Evolutionary conservation across 2,329 filamentous ascomycete genomes (phyloP), one percentile per base, ranked within the genome.

Genomic region (Drechmeria coniospora): DNA sequence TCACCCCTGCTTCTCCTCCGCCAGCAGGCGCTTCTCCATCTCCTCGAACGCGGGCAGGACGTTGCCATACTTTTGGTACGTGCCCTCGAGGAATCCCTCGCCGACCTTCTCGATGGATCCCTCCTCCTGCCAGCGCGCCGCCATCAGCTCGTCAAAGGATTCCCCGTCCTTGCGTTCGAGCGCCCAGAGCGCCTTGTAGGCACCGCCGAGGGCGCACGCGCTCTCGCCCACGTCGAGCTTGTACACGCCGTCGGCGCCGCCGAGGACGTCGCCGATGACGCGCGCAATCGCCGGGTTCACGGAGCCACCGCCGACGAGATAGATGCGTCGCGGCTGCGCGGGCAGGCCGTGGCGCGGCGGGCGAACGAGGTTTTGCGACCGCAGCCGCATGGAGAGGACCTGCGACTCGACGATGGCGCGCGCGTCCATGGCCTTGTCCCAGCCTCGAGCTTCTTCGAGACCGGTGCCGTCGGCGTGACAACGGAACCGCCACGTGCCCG

Each of bases 111-210:
- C 71, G 9, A 93, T 76, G 38, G 86, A 83, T 1, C 74, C 75
- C 38, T 78, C 75, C 54, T 93, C 87, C 35, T 70, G 72, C 90
- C 90, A 98, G 36, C 90, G 64, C 46, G 61, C 61, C 6, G 79
- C 82, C 35, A 98, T 77, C 37, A 93, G 62, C 35, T 87, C 77
- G 48, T 95, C 90, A 56, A 95, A 95, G 4, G 68, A 81, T 65
- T 92, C 75, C 12, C 61, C 64, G 2, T 57, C 50, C 15, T 53
- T 51, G 26, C 80, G 61, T 60, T 90, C 83, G 30, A 83, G 62
- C 1, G 79, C 84, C 90, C 90, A 98, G 0, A 92, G 75, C 10
- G 90, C 87, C 58, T 95, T 95, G 57, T 95, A 94, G 15, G 87
- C 87, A 6, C 83, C 83, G 10, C 90, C 90, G 10, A 95, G 57